Conservation (phyloP, 2,329 filamentous ascomycete genomes). For the Colletotrichum acutatum region DNA sequence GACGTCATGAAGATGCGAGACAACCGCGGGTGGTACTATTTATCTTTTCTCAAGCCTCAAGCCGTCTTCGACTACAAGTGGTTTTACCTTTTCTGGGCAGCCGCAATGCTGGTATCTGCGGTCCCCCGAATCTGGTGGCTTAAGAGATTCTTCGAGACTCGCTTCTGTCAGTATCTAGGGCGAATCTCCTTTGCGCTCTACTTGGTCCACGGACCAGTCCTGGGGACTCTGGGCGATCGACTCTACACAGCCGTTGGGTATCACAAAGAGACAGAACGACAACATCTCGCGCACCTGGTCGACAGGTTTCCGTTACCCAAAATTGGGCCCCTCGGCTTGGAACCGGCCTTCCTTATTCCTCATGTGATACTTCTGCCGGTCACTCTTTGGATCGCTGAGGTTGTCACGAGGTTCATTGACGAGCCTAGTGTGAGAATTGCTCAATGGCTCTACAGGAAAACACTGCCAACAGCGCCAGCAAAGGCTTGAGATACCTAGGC, state of each 20-base stretch:
- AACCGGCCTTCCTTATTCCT: conserved; percentile 67
- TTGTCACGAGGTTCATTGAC: conserved; percentile 66
- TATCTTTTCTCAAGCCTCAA: conserved; percentile 63
- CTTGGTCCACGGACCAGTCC: conserved; percentile 67
- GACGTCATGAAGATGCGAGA: conserved; percentile 15
- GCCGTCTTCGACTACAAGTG: conserved; percentile 67
- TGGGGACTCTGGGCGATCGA: conserved; percentile 63
- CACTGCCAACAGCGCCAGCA: conserved; percentile 39
- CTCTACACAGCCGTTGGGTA: conserved; percentile 72
- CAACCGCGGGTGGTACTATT: conserved; percentile 45
- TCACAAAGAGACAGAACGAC: conserved; percentile 56
- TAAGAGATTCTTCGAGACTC: conserved; percentile 61
- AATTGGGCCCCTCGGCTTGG: conserved; percentile 68
- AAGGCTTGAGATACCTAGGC: background rate
- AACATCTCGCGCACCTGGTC: conserved; percentile 66
- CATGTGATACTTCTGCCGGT: conserved; percentile 70
- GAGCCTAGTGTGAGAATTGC: conserved; percentile 69
- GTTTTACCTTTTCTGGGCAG: conserved; percentile 52
- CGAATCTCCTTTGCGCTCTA: conserved; percentile 71
- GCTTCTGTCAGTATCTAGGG: conserved; percentile 66
- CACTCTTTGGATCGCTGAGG: conserved; percentile 68
- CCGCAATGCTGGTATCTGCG: conserved; percentile 47
- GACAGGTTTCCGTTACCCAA: conserved; percentile 65
- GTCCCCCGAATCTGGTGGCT: conserved; percentile 47
- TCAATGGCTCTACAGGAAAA: conserved; percentile 65